phyloP scores from a whole-genome alignment of 257 asterid genomes.

The Lithospermum erythrorhizon region DNA sequence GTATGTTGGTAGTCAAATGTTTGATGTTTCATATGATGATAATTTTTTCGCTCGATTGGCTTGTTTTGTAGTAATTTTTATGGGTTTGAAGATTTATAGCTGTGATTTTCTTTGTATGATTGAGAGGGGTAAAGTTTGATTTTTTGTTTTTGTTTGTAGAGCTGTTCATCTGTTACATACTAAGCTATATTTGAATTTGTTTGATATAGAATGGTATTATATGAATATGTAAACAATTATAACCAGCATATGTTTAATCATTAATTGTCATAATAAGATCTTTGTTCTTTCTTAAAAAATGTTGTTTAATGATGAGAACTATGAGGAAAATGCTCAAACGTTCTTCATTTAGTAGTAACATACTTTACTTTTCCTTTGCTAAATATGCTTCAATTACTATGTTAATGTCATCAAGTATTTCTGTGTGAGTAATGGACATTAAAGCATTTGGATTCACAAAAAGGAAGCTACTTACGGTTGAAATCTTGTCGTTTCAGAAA shows the following conservation, averaged over 20 bases:
- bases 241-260: not conserved
- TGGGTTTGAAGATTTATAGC: not conserved
- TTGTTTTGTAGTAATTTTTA: not conserved
- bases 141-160: not conserved
- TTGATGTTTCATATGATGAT: not conserved
- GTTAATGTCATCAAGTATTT: too few species aligned
- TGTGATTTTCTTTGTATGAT: not conserved
- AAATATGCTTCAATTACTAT: too few species aligned
- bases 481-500: not conserved
- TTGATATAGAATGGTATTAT: not conserved
- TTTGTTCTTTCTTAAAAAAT: too few species aligned
- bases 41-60: not conserved
- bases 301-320: not conserved
- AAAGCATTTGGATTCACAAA: not conserved
- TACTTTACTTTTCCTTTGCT: too few species aligned
- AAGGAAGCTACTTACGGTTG: not conserved
- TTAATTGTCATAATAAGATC: too few species aligned
- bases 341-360: too few species aligned
- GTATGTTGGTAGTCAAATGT: not conserved
- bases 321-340: too few species aligned
- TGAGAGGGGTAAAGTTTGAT: not conserved
- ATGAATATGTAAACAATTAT: not conserved
- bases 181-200: not conserved
- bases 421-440: too few species aligned
- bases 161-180: not conserved